phyloP scores from a whole-genome alignment of 352 stramenopile species.

The Phytopythium kandeliae region DNA sequence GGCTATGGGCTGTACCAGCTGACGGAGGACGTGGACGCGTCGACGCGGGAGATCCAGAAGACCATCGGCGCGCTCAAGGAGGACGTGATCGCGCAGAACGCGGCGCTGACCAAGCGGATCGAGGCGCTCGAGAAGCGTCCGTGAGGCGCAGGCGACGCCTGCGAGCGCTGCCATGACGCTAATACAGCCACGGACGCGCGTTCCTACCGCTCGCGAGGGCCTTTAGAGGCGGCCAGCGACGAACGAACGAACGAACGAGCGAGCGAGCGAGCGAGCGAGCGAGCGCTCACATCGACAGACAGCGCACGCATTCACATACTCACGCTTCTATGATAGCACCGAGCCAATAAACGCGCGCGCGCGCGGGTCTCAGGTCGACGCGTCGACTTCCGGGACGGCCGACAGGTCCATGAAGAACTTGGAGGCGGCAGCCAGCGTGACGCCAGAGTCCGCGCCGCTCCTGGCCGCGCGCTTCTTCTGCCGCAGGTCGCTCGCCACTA shows the following conservation, averaged over 20 bases:
- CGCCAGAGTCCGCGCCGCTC: not conserved
- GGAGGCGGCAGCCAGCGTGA: conserved; percentile 3
- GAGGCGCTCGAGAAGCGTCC: conserved; percentile 70
- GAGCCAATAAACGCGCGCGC: too few relatives aligned
- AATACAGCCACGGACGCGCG: not conserved
- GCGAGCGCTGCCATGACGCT: not conserved
- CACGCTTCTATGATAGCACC: too few relatives aligned
- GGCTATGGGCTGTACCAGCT: conserved; percentile 68
- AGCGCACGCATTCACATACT: too few relatives aligned
- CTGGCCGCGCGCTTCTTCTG: conserved; percentile 21
- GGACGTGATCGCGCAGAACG: conserved; percentile 66
- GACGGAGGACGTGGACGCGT: conserved; percentile 64
- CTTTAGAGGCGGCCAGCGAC: too few relatives aligned
- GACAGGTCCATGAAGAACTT: conserved; percentile 4
- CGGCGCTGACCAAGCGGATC: conserved; percentile 61
- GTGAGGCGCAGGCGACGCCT: conserved; percentile 3
- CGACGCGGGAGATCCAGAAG: conserved; percentile 65
- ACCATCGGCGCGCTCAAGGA: conserved; percentile 58
- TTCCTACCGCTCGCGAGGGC: too few relatives aligned
- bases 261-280: too few relatives aligned
- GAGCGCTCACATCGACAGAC: too few relatives aligned
- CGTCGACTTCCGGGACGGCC: not conserved
- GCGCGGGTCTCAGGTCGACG: too few relatives aligned
- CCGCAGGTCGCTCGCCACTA: conserved; percentile 46
- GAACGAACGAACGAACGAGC: too few relatives aligned